Percentiles rank a stretch among this genome's conserved stretches.
Evolutionary conservation across 352 stramenopile species (phyloP).

Genomic region (Thalassiosira hispida): DNA sequence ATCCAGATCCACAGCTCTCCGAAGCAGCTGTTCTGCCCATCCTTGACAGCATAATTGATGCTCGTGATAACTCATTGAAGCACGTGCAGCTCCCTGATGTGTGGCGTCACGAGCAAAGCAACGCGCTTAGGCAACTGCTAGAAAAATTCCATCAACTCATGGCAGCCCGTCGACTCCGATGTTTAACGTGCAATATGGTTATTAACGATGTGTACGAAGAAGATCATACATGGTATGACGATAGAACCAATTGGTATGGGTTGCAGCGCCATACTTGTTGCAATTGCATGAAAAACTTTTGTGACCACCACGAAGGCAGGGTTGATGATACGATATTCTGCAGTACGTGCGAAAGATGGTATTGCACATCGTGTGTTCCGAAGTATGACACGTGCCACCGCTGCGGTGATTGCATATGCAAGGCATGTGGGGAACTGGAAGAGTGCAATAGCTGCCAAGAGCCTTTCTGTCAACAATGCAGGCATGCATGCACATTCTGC

Average conservation of each 20-base stretch:
- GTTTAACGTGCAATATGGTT: no score
- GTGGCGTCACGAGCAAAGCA: neutral
- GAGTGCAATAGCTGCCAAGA: neutral
- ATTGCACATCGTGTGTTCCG: neutral
- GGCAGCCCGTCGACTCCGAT: no score
- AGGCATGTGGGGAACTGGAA: no score
- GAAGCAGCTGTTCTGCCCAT: neutral
- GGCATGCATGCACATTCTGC: neutral
- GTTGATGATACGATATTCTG: neutral
- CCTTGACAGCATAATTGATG: slow-evolving; percentile 11
- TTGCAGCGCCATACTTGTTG: neutral
- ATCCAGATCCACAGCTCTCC: neutral
- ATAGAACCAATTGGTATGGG: neutral
- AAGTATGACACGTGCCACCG: neutral
- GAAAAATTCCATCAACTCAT: neutral
- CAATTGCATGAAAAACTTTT: neutral
- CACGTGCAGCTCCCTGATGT: neutral
- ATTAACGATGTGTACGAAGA: no score
- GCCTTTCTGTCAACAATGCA: neutral
- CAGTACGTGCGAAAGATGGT: neutral
- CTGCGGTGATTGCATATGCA: no score
- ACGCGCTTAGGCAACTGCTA: neutral
- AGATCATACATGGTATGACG: no score
- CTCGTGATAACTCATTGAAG: neutral
- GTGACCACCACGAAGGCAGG: neutral